Base-by-base conservation (phyloP, 139 green algal genomes). In the Monoraphidium neglectum region DNA sequence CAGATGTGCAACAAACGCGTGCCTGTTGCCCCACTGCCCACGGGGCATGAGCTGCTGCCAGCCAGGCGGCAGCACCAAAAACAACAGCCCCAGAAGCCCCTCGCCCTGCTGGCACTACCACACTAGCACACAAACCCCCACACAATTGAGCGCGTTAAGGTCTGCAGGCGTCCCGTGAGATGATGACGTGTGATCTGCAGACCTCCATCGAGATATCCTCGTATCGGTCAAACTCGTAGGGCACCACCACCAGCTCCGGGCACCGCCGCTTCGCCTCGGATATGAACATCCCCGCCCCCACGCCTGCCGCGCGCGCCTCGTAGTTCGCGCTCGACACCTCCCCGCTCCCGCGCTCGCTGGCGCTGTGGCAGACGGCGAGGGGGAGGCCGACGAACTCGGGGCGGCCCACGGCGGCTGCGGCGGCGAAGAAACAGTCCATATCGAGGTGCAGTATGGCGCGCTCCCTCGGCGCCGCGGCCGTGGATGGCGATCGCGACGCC, bases 401-500 rank as follows among this genome's bases (percentile, higher is more conserved):
- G 37, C 87, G 68, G 3, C 70, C 79, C 16, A 84, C 71, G 15
- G 76, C 80, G 10, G 94, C 87, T 6, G 91, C 93, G 0, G 88
- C 87, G 1, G 95, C 96, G 86, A 99, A 99, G 89, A 99, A 99
- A 82, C 92, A 97, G 86, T 99, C 95, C 89, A 99, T 97, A 83
- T 99, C 96, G 12, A 99, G 33, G 72, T 99, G 96, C 2, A 98
- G 83, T 68, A 99, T 88, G 13, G 68, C 68, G 0, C 86, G 81
- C 33, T 35, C 37, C 64, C 26, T 56, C 33, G 36, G 37, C 38
- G 37, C 10, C 53, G 32, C 43, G 16, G 18, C 8, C 16, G 32
- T 24, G 5, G 18, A 21, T 21, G 16, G 12, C 21, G 24, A 49
- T 35, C 26, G 59, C 2, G n/a, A 10, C 40, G 1, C 53, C n/a